These are phyloP conservation scores for Mycosarcoma mackinlayi DNA, from an alignment of 1,284 basidiomycete species.

Conservation along the genomic window DNA sequence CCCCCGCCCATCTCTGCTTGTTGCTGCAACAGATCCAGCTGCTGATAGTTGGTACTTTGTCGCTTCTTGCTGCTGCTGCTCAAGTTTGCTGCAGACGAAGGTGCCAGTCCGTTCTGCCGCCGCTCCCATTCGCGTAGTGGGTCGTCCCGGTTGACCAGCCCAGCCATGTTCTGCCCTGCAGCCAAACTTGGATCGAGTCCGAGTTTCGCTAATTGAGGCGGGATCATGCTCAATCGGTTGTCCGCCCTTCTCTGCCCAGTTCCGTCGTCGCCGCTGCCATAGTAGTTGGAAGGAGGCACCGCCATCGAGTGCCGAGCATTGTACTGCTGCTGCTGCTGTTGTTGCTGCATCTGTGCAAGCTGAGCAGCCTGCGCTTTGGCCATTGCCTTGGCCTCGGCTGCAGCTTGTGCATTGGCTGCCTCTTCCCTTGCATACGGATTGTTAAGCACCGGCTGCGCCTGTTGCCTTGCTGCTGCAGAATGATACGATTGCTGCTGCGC, in stretches of 20 bases:
- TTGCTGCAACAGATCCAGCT: conserved; percentile 51
- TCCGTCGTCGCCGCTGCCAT: conserved; percentile 16
- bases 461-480: conserved; percentile 70
- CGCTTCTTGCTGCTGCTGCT: conserved; percentile 42
- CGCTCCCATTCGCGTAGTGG: conserved; percentile 69
- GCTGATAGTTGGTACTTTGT: conserved; percentile 43
- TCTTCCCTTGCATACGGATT: conserved; percentile 61
- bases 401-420: conserved; percentile 28
- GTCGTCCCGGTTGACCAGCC: conserved; percentile 64
- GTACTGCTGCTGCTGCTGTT: conserved; percentile 46
- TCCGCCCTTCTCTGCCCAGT: conserved; percentile 17
- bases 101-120: conserved; percentile 71
- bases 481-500: conserved; percentile 93
- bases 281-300: conserved; percentile 31
- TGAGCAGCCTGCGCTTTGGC: conserved; percentile 55
- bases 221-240: conserved; percentile 80
- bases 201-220: conserved; percentile 78
- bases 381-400: conserved; percentile 41
- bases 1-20: conserved; percentile 43
- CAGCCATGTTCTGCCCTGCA: conserved; percentile 52
- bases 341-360: conserved; percentile 49
- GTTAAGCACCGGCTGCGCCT: conserved; percentile 66
- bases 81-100: conserved; percentile 29
- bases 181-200: conserved; percentile 59
- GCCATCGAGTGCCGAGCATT: conserved; percentile 42